Base-by-base conservation (phyloP, 805 yeast genomes). In the Wickerhamomyces canadensis region DNA sequence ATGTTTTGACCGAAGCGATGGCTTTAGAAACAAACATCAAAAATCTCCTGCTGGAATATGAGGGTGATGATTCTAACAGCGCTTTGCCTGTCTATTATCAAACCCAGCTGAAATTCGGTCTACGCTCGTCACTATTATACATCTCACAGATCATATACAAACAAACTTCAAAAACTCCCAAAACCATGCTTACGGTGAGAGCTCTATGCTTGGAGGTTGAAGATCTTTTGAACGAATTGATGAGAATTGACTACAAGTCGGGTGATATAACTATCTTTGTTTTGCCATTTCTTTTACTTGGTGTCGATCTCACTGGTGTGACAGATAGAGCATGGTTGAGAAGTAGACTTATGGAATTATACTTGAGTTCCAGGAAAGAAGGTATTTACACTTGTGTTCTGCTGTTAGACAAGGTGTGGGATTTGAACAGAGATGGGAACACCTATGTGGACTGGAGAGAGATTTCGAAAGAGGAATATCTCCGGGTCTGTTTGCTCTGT, bases 161-260 rank as follows among this genome's bases (percentile, higher is more conserved):
- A 17, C 41, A 37, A 32, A 38, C 41, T 28, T 40, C 46, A 12
- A 25, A 34, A 27, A 39, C 41, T 11, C 46, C 46, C 13, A 45
- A 42, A 23, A 40, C 49, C 4, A 41, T 45, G n/a, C 27, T 42
- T 10, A 13, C 27, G 4, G 40, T 45, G 22, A 40, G 34, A 15
- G 27, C 31, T 13, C 17, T 40, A 7, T 24, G 35, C 5, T 9
- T 19, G 2, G 46, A 42, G 12, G 42, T 35, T 16, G 28, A 32
- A 11, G 19, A 11, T 2, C n/a, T 42, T 19, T 34, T 40, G 22
- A 12, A 23, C 6, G 33, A 30, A 30, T 18, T 30, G 33, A 30
- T 19, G n/a, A 15, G 25, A 21, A 16, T 33, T 19, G 35, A 19
- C 25, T 15, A 34, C 19, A 19, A 11, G 13, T 19, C 22, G 13